Conservation (phyloP, 2,329 filamentous ascomycete genomes). For the Colletotrichum ledebouriae region DNA sequence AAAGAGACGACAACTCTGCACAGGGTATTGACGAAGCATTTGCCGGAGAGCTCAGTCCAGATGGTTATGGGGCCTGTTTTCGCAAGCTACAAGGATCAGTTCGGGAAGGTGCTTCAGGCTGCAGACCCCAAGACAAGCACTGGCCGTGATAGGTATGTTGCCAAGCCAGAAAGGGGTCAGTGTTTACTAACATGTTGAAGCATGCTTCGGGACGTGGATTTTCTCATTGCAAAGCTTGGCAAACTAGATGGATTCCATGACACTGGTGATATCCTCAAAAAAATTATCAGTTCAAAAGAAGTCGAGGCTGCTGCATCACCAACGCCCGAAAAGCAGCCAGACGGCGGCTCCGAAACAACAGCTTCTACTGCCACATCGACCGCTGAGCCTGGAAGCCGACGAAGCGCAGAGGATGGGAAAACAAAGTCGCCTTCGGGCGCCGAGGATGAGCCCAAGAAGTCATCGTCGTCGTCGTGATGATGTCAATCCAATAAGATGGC, state of each 20-base stretch:
- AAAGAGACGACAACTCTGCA: slow-evolving; percentile 90
- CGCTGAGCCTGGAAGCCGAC: slow-evolving; percentile 30
- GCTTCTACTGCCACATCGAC: slow-evolving; percentile 27
- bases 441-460: slow-evolving; percentile 41
- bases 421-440: slow-evolving; percentile 34
- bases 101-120: slow-evolving; percentile 77
- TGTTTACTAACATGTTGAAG: slow-evolving; percentile 57
- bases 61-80: slow-evolving; percentile 92
- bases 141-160: slow-evolving; percentile 79
- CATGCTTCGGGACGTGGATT: slow-evolving; percentile 81
- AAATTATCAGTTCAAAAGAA: slow-evolving; percentile 73
- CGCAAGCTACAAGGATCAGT: slow-evolving; percentile 82
- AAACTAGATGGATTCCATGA: slow-evolving; percentile 86
- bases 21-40: slow-evolving; percentile 84
- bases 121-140: slow-evolving; percentile 74
- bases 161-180: background rate
- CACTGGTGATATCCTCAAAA: slow-evolving; percentile 76
- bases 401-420: slow-evolving; percentile 34
- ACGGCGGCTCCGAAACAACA: slow-evolving; percentile 34
- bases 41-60: slow-evolving; percentile 80
- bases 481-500: slow-evolving; percentile 5
- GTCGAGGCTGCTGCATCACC: slow-evolving; percentile 49
- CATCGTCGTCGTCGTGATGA: slow-evolving; percentile 29
- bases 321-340: slow-evolving; percentile 33
- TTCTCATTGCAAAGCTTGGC: slow-evolving; percentile 77